Conservation (phyloP, 2,329 filamentous ascomycete genomes). For the Proliferodiscus dingleyae region DNA sequence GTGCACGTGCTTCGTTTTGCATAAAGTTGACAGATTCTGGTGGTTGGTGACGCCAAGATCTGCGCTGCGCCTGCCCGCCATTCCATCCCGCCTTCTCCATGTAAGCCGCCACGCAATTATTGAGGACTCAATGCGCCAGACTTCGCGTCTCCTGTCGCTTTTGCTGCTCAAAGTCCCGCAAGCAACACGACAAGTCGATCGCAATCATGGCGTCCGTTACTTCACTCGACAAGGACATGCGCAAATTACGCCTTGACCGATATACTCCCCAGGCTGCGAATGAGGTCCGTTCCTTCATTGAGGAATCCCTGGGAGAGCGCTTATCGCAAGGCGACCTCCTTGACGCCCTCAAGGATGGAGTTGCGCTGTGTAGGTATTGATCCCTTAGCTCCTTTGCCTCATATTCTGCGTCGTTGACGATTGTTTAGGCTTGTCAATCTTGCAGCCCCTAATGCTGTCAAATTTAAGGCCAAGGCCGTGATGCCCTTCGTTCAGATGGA, state of each 20-base stretch:
- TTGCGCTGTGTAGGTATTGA: constrained; percentile 82
- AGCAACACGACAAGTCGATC: constrained; percentile 4
- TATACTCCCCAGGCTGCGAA: constrained; percentile 89
- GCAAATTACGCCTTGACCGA: constrained; percentile 83
- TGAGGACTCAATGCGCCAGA: not conserved
- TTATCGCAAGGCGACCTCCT: constrained; percentile 73
- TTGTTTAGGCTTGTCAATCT: constrained; percentile 67
- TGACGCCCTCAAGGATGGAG: constrained; percentile 82
- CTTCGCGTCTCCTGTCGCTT: not conserved
- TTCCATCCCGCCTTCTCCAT: not conserved
- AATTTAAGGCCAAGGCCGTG: constrained; percentile 74
- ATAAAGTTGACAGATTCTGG: no score
- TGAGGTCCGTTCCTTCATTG: constrained; percentile 82
- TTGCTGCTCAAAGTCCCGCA: not conserved
- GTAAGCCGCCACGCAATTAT: not conserved
- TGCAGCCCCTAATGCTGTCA: constrained; percentile 70
- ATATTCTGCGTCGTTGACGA: constrained; percentile 7
- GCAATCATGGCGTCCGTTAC: constrained; percentile 80
- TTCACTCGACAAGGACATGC: constrained; percentile 92
- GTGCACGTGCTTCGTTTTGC: no score
- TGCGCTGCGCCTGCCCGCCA: no score
- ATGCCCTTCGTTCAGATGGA: constrained; percentile 99
- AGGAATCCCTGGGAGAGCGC: constrained; percentile 69
- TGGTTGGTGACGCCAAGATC: no score
- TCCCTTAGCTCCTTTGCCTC: no score